Percentiles rank a stretch among this genome's conserved stretches.
Conservation (phyloP, 495 filamentous ascomycete species). For the Neurospora sp. region DNA sequence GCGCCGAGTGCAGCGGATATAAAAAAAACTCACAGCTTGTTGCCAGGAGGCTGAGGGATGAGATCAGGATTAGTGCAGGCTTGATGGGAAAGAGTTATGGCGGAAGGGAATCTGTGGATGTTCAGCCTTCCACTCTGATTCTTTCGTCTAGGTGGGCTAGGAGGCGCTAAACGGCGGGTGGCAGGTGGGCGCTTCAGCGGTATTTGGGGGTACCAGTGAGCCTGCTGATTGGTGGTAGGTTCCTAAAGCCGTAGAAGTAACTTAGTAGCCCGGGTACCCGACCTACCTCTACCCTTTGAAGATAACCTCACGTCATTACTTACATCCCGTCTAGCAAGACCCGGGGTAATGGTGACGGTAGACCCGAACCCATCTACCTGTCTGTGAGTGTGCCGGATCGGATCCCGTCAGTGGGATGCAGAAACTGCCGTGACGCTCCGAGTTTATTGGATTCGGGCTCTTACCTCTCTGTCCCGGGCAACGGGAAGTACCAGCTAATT, state of each 20-base stretch:
- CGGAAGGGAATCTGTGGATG: too few relatives aligned
- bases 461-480: not conserved
- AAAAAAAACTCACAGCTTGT: not conserved
- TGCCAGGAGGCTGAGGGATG: not conserved
- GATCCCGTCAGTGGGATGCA: not conserved
- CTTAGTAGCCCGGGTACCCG: too few relatives aligned
- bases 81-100: not conserved
- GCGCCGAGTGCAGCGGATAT: too few relatives aligned
- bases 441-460: not conserved
- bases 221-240: too few relatives aligned
- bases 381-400: not conserved
- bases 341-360: not conserved
- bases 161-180: not conserved
- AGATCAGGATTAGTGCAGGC: not conserved
- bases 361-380: not conserved
- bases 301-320: not conserved
- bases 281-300: not conserved
- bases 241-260: too few relatives aligned
- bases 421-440: not conserved
- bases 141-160: not conserved
- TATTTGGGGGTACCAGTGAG: not conserved
- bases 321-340: not conserved
- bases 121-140: not conserved
- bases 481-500: not conserved
- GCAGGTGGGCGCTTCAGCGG: not conserved